Percentiles rank a stretch among this genome's conserved stretches.
Evolutionary conservation across 345 rosid genomes (phyloP).

Genomic region (Lepidium aucheri): DNA sequence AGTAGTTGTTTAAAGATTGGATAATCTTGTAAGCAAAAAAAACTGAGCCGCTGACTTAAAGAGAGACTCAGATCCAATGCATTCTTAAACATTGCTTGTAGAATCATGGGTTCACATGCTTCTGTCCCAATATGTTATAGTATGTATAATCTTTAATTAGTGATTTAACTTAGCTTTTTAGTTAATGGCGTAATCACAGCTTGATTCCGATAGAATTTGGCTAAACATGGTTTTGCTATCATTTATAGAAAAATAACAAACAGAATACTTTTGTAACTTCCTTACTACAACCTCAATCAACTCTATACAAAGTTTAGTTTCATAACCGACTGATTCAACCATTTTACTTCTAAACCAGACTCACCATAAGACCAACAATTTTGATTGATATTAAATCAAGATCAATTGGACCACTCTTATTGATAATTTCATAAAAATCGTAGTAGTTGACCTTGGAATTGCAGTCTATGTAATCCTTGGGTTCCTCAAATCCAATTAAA

Average conservation of each 20-base stretch:
- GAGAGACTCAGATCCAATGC: slow-evolving; percentile 11
- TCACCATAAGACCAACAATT: not conserved
- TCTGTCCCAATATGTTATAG: not conserved
- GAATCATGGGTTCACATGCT: slow-evolving; percentile 11
- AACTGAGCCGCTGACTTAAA: slow-evolving; percentile 12
- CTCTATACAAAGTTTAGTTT: not conserved
- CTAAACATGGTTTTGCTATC: not conserved
- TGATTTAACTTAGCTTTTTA: not conserved
- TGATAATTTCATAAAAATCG: not conserved
- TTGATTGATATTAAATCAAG: not conserved
- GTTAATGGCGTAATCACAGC: not conserved
- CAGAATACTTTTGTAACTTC: not conserved
- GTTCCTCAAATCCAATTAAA: not conserved
- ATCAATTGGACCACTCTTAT: not conserved
- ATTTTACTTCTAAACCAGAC: not conserved
- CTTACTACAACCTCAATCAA: not conserved
- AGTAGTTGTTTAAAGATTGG: slow-evolving; percentile 6
- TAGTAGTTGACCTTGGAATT: not conserved
- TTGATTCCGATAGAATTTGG: not conserved
- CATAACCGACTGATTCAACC: not conserved
- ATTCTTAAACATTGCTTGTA: not conserved
- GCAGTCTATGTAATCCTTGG: not conserved
- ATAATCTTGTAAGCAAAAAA: slow-evolving; percentile 24
- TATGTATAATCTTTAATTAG: not conserved
- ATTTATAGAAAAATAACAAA: not conserved